Evolutionary conservation across 169 alveolate genomes (phyloP), one percentile per base, ranked within the genome.

Genomic region (Cytauxzoon felis): DNA sequence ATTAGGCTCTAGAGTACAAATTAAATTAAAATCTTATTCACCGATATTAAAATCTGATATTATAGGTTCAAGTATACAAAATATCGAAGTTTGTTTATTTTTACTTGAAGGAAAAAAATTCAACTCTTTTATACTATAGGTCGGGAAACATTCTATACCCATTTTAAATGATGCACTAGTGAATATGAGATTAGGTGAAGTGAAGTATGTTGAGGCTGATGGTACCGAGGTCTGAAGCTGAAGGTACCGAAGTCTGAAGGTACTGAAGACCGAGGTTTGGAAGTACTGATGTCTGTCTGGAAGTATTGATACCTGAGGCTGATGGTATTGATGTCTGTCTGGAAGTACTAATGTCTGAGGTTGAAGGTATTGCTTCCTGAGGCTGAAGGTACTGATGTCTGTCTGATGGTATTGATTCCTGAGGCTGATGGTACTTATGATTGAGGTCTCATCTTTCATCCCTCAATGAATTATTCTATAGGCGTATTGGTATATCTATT

Each of bases 181-280:
- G 32, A 82, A 84, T 56, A 85, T 85, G 91, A 69, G 87, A 42
- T 49, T 85, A 24, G 91, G 85, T 18, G 91, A 85, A 62, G 62
- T 80, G 26, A 63, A 88, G 91, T 84, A 34, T 41, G 71, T 16
- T 50, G 27, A 24, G 38, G 29, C 16, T 19, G 11, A 19, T 27
- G 50, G 21, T 42, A n/a, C n/a, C n/a, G n/a, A n/a, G n/a, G n/a
- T n/a, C n/a, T n/a, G n/a, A n/a, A n/a, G n/a, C n/a, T n/a, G n/a
- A n/a, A n/a, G n/a, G n/a, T n/a, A n/a, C n/a, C n/a, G n/a, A n/a
- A n/a, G n/a, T n/a, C n/a, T n/a, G n/a, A n/a, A n/a, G n/a, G n/a
- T n/a, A n/a, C n/a, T n/a, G n/a, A n/a, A n/a, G n/a, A n/a, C n/a
- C n/a, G n/a, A n/a, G n/a, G n/a, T n/a, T n/a, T n/a, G n/a, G n/a